Conservation (phyloP, 345 rosid genomes). For the Pistacia integerrima region DNA sequence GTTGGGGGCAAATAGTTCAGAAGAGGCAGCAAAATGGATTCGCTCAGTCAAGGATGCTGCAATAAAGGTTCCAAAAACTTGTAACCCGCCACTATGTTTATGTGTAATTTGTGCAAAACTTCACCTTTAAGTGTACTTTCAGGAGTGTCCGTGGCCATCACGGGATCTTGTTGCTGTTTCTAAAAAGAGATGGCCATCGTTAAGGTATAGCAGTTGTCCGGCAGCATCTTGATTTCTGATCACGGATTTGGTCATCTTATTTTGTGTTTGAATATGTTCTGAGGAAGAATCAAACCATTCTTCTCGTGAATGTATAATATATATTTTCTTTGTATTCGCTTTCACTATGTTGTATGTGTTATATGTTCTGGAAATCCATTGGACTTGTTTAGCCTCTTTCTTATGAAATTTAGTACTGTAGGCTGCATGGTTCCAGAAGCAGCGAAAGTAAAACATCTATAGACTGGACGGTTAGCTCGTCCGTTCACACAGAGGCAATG, state of each 20-base stretch:
- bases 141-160: slow-evolving; percentile 54
- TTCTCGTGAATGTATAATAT: neutral
- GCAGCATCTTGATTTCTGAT: neutral
- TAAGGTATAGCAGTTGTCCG: slow-evolving; percentile 33
- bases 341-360: neutral
- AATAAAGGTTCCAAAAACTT: slow-evolving; percentile 54
- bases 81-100: neutral
- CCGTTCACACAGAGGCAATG: slow-evolving; percentile 49
- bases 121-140: slow-evolving; percentile 22
- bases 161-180: slow-evolving; percentile 53
- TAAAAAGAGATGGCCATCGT: slow-evolving; percentile 55
- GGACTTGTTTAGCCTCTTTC: neutral
- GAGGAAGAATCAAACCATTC: neutral
- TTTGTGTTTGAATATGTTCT: neutral
- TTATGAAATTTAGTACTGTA: slow-evolving; percentile 6
- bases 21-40: slow-evolving; percentile 95
- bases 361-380: neutral
- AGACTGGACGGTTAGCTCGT: slow-evolving; percentile 54
- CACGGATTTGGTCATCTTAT: neutral
- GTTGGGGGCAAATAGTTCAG: slow-evolving; percentile 96
- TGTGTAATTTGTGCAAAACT: slow-evolving; percentile 7
- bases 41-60: slow-evolving; percentile 64
- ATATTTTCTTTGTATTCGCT: neutral
- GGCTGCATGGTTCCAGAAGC: slow-evolving; percentile 35
- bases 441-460: slow-evolving; percentile 43